Conservation (phyloP, 768 basidiomycete species). For the Suillus cothurnatus region DNA sequence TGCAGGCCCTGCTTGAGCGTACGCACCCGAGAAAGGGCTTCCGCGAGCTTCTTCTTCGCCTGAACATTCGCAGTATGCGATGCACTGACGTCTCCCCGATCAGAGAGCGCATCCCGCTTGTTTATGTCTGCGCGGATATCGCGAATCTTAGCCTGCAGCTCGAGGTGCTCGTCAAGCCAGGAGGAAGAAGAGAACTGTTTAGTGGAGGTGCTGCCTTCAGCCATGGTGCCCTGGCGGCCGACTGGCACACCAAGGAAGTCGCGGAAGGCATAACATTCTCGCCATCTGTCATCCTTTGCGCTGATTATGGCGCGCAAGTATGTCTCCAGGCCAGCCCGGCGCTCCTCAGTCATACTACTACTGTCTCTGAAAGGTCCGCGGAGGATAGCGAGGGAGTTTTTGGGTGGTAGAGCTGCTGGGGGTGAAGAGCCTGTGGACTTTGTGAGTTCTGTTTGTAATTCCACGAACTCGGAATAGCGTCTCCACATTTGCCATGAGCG, state of each 20-base stretch:
- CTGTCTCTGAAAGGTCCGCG: conserved; percentile 53
- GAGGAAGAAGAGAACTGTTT: conserved; percentile 69
- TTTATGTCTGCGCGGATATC: conserved; percentile 86
- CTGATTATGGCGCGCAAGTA: conserved; percentile 88
- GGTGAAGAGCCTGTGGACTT: conserved; percentile 81
- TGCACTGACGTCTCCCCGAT: conserved; percentile 68
- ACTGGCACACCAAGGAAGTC: conserved; percentile 87
- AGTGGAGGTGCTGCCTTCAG: conserved; percentile 32
- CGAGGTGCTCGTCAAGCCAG: conserved; percentile 90
- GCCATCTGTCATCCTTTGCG: conserved; percentile 81
- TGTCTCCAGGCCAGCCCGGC: conserved; percentile 72
- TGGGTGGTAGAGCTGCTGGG: conserved; percentile 80
- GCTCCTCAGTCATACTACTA: conserved; percentile 71
- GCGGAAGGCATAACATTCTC: conserved; percentile 75
- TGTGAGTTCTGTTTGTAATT: conserved; percentile 79
- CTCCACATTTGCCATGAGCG: conserved; percentile 94
- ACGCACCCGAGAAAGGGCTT: conserved; percentile 73
- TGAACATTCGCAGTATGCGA: conserved; percentile 81
- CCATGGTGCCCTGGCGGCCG: conserved; percentile 47
- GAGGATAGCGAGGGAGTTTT: conserved; percentile 74
- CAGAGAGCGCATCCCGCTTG: conserved; percentile 82
- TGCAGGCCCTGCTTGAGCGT: conserved; percentile 69
- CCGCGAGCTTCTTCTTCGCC: conserved; percentile 84
- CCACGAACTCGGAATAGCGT: conserved; percentile 93
- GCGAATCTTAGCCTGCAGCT: conserved; percentile 74